phyloP scores from a whole-genome alignment of 2,329 filamentous ascomycete genomes.

The Pseudogymnoascus sp. region DNA sequence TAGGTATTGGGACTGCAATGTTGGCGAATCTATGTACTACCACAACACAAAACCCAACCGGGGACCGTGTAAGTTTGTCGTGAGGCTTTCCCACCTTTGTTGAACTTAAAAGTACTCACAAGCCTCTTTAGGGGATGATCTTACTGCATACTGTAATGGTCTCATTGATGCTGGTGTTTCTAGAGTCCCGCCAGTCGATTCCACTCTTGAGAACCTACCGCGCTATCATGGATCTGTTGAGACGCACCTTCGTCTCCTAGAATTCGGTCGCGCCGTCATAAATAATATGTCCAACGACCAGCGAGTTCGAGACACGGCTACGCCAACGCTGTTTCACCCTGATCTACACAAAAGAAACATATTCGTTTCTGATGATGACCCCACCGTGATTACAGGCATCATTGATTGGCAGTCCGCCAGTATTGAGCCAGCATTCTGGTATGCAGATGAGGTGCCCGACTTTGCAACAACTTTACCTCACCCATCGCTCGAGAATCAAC shows the following conservation, averaged over 20 bases:
- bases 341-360: constrained; percentile 38
- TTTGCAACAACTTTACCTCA: constrained; percentile 28
- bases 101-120: constrained; percentile 14
- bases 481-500: constrained; percentile 17
- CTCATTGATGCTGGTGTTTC: constrained; percentile 35
- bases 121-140: constrained; percentile 27
- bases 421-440: constrained; percentile 35
- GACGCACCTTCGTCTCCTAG: constrained; percentile 30
- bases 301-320: constrained; percentile 24
- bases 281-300: constrained; percentile 25
- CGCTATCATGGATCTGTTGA: constrained; percentile 32
- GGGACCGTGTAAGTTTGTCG: constrained; percentile 33
- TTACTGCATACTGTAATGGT: constrained; percentile 30
- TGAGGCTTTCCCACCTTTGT: constrained; percentile 10
- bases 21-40: constrained; percentile 30
- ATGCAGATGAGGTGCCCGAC: constrained; percentile 33
- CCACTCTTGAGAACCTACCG: constrained; percentile 16
- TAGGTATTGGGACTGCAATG: constrained; percentile 25
- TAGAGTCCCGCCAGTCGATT: constrained; percentile 26
- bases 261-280: constrained; percentile 25
- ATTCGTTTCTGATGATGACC: constrained; percentile 34
- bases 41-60: constrained; percentile 28
- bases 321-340: constrained; percentile 32
- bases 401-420: constrained; percentile 37
- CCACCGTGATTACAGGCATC: constrained; percentile 32